phyloP scores from a whole-genome alignment of 441 rosid genomes.

The Biscutella laevigata region DNA sequence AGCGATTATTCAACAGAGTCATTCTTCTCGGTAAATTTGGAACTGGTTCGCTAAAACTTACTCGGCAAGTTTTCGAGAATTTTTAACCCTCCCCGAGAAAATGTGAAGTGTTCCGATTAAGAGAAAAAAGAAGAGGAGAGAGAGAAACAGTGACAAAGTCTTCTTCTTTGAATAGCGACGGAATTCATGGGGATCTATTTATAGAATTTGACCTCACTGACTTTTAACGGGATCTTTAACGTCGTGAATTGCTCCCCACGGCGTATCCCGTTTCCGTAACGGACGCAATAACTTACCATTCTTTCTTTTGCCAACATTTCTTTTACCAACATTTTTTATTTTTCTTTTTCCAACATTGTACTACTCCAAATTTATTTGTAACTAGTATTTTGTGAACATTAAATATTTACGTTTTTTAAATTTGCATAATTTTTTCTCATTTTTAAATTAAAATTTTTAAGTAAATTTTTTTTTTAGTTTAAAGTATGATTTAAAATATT shows the following conservation, averaged over 20 bases:
- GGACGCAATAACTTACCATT: conserved; percentile 13
- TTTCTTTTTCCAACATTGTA: no score
- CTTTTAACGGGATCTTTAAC: conserved; percentile 21
- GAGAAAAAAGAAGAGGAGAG: background rate
- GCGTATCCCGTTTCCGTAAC: conserved; percentile 16
- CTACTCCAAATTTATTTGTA: no score
- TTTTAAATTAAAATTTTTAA: no score
- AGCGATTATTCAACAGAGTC: background rate
- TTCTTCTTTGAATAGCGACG: conserved; percentile 25
- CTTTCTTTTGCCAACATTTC: no score
- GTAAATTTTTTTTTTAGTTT: no score
- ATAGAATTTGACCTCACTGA: conserved; percentile 9
- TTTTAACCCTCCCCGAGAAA: conserved; percentile 11
- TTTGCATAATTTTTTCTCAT: no score
- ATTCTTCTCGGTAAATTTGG: background rate
- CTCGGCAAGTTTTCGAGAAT: conserved; percentile 12
- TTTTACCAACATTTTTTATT: no score
- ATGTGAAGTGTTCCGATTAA: background rate
- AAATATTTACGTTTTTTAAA: no score
- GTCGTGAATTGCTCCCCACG: conserved; percentile 19
- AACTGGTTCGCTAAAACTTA: background rate
- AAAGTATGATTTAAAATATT: no score
- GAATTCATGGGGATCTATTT: conserved; percentile 2
- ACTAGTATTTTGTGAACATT: no score
- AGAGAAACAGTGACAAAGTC: conserved; percentile 14